Evolutionary conservation across 1,139 yeast species (phyloP), one percentile per base, ranked within the genome.

Genomic region (Yamadazyma mexicana): DNA sequence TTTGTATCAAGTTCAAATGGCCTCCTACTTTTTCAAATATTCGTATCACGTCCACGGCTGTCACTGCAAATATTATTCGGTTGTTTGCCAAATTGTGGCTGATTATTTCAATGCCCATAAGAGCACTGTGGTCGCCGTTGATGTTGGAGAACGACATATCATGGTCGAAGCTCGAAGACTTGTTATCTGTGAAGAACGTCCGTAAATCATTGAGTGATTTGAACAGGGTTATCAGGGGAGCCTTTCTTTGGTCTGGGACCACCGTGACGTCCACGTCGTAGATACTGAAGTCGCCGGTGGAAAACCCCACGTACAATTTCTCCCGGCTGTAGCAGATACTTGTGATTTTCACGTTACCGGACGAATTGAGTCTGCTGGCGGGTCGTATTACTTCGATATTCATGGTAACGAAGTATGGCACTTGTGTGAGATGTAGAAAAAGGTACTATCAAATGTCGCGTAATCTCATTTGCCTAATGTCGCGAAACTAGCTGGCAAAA

Each of bases 21-120:
- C 54, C 49, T 0, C 73, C 73, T 2, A 63, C 65, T 38, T 61
- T 53, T 44, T 69, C 75, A 44, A 55, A 62, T 3, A 69, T 52
- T 28, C 58, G 53, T 3, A 68, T 46, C 1, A 52, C 39, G 10
- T 63, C 69, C 1, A 50, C 32, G 4, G 55, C 55, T 7, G 61
- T 55, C 12, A 68, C 51, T 3, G 61, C 53, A 14, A 69, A 49
- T 7, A 64, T 55, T 7, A 58, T 55, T 37, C 63, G 52, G 42
- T 52, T 56, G 22, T 44, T 38, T 2, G 42, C 14, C 2, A 26
- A n/a, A 35, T 45, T 49, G n/a, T 38, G 37, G 8, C 49, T 40
- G 1, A 49, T 30, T 2, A 50, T 43, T n/a, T 43, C 37, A 4
- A 50, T 49, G 8, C 33, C 31, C n/a, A 35, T 30, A n/a, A 50